Evolutionary conservation across 345 rosid genomes (phyloP), one percentile per base, ranked within the genome.

Genomic region (Passiflora organensis): DNA sequence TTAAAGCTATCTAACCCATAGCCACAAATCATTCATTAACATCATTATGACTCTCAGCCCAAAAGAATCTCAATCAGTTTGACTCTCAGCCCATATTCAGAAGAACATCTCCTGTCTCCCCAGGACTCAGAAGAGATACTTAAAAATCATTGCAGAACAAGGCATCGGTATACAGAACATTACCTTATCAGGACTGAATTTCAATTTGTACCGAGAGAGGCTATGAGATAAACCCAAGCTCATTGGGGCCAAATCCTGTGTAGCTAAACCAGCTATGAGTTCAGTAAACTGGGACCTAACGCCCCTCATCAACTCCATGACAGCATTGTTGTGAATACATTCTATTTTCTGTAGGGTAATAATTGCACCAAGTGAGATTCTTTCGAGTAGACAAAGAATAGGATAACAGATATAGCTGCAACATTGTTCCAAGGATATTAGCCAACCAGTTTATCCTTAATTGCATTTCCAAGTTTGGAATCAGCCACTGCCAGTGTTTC

Each of bases 181-280:
- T 70, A 90, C 99, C 95, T 93, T 93, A 38, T 93, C 99, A 48
- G 96, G 79, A 62, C 95, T 89, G 68, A 93, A 84, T 70, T 93
- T 93, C 32, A 93, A 78, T 67, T 83, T 93, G 77, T 81, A 93
- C 69, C 99, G 72, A 19, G 99, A 91, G 39, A 93, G 69, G 28
- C 95, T 93, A 66, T 93, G 94, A 55, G 99, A 89, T 55, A 93
- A 79, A 64, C 95, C 99, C 75, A 86, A 70, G 55, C 99, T 93
- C 99, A 89, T 93, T 12, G 95, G 96, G 43, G 88, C 94, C 64
- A 93, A 66, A 67, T 93, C 99, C 43, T 81, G 84, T 28, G 66
- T 80, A 10, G 76, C 94, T 28, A 93, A 64, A 58, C 94, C 99
- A 58, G 89, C 48, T 14, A 93, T 81, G 46, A 93, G 97, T 42